Evolutionary conservation across 2,329 filamentous ascomycete genomes (phyloP).

Genomic region (Xylariaceae sp.): DNA sequence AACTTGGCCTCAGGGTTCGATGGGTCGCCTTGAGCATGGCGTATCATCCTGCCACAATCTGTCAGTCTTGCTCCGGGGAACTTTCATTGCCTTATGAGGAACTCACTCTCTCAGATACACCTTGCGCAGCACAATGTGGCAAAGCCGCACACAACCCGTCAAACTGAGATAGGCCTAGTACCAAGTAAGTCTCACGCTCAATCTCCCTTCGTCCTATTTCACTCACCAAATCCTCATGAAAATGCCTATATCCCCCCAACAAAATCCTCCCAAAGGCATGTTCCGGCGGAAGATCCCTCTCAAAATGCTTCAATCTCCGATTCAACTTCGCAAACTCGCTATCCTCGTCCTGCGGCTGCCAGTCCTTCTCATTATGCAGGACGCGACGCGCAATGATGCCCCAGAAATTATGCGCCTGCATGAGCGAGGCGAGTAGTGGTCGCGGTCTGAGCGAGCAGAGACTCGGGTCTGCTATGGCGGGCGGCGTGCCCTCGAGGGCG

Average conservation of each 20-base stretch:
- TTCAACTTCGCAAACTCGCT: slow-evolving; percentile 46
- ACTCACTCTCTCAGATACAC: slow-evolving; percentile 49
- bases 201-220: background rate
- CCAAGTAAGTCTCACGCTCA: slow-evolving; percentile 9
- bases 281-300: slow-evolving; percentile 41
- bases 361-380: slow-evolving; percentile 40
- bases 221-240: slow-evolving; percentile 46
- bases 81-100: background rate
- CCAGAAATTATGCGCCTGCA: slow-evolving; percentile 53
- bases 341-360: slow-evolving; percentile 41
- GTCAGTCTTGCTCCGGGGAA: no score
- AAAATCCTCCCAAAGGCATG: slow-evolving; percentile 43
- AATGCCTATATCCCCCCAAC: slow-evolving; percentile 42
- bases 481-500: slow-evolving; percentile 48
- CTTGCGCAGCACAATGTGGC: slow-evolving; percentile 51
- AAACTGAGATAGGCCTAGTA: slow-evolving; percentile 49
- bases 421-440: slow-evolving; percentile 51
- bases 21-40: slow-evolving; percentile 36
- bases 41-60: slow-evolving; percentile 38
- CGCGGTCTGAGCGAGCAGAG: slow-evolving; percentile 41
- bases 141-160: slow-evolving; percentile 51
- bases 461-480: slow-evolving; percentile 42
- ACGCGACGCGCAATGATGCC: slow-evolving; percentile 46
- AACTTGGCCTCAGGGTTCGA: slow-evolving; percentile 32
- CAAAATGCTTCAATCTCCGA: slow-evolving; percentile 43